phyloP scores from a whole-genome alignment of 495 filamentous ascomycete species.

The Schizothecium vesticola region DNA sequence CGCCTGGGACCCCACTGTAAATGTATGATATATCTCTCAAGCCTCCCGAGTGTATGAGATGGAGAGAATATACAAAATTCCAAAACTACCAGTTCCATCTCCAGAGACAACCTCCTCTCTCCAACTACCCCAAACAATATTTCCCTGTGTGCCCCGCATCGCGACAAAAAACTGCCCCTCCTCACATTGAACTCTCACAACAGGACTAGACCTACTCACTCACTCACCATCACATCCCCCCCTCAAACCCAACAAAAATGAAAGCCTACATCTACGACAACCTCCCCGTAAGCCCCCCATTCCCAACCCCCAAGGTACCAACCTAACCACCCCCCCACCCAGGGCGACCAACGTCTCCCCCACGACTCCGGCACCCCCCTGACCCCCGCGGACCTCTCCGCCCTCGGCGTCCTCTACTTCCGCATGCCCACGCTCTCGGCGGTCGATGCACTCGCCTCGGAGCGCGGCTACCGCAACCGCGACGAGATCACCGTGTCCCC shows the following conservation, averaged over 20 bases:
- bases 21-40: background rate
- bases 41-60: background rate
- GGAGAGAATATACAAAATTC: background rate
- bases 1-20: background rate
- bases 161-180: background rate
- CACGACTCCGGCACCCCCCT: constrained; percentile 77
- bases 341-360: constrained; percentile 89
- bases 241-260: constrained; percentile 44
- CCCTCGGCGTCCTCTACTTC: constrained; percentile 75
- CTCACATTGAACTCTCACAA: background rate
- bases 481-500: constrained; percentile 91
- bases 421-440: constrained; percentile 55
- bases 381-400: constrained; percentile 53
- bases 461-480: constrained; percentile 88
- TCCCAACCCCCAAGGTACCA: constrained; percentile 14
- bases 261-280: constrained; percentile 83
- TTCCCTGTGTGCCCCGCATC: background rate
- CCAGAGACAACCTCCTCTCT: background rate
- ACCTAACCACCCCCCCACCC: background rate
- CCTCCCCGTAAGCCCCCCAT: constrained; percentile 56
- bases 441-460: constrained; percentile 65
- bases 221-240: background rate
- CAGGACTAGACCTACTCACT: background rate
- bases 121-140: background rate
- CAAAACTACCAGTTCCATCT: background rate